Evolutionary conservation across 306 rosid genomes (phyloP).

Genomic region (barrel medic (Medicago truncatula)): MtrunA17r5.0-ANR NC_053049.1:40104501-40105000

Average conservation of each 20-base stretch:
- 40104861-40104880: slow-evolving; percentile 30
- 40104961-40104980: slow-evolving; percentile 49
- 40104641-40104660: slow-evolving; percentile 36
- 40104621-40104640: slow-evolving; percentile 18
- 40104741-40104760: slow-evolving; percentile 27
- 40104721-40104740: slow-evolving; percentile 52
- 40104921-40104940: slow-evolving; percentile 58
- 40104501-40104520: too few relatives aligned
- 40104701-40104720: slow-evolving; percentile 52
- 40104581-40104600: background rate
- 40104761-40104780: slow-evolving; percentile 59
- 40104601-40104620: slow-evolving; percentile 27
- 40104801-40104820: slow-evolving; percentile 40
- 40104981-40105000: slow-evolving; percentile 44
- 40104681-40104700: slow-evolving; percentile 51
- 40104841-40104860: slow-evolving; percentile 45
- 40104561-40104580: too few relatives aligned
- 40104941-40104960: slow-evolving; percentile 61
- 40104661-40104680: slow-evolving; percentile 58
- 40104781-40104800: slow-evolving; percentile 57
- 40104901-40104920: slow-evolving; percentile 54
- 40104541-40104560: too few relatives aligned
- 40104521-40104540: too few relatives aligned
- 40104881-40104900: slow-evolving; percentile 36
- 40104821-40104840: slow-evolving; percentile 45